Conservation (phyloP, 1,284 basidiomycete genomes). For the Ceratobasidium sp. region DNA sequence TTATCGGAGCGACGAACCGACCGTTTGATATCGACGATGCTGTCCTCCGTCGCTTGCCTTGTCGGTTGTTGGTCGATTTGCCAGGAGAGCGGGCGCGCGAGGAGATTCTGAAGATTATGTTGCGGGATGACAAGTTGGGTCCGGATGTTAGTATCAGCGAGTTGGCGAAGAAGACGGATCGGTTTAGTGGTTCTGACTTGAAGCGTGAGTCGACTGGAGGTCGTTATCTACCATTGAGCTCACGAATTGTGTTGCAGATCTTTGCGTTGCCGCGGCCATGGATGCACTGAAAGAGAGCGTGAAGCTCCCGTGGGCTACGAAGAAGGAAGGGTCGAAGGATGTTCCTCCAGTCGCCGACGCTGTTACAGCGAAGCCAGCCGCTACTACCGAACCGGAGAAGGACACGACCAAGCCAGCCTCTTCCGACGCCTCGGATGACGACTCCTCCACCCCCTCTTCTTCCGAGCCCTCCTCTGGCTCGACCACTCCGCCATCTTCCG, state of each 20-base stretch:
- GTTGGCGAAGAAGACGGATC: conserved; percentile 81
- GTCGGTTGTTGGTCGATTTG: conserved; percentile 42
- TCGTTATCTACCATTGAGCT: not conserved
- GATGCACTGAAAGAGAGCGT: conserved; percentile 89
- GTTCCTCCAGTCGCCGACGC: not conserved
- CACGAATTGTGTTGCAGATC: conserved; percentile 64
- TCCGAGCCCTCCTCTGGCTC: conserved; percentile 1
- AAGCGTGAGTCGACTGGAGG: conserved; percentile 74
- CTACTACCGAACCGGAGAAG: not conserved
- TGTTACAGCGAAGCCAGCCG: not conserved
- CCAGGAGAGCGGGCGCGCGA: conserved; percentile 28
- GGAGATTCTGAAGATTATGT: conserved; percentile 29
- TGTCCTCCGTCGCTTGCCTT: conserved; percentile 40
- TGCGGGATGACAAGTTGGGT: conserved; percentile 76
- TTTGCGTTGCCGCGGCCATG: conserved; percentile 91
- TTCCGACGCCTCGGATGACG: conserved; percentile 11
- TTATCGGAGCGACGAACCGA: conserved; percentile 43
- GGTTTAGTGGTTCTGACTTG: conserved; percentile 92
- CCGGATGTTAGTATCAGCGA: conserved; percentile 72
- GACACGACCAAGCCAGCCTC: not conserved
- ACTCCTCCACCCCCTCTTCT: not conserved
- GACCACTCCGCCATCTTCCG: not conserved
- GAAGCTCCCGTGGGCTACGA: conserved; percentile 74
- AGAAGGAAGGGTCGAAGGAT: conserved; percentile 10
- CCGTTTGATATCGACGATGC: conserved; percentile 42